A percentile compares a stretch with the other conserved stretches of the same genome.
These are phyloP conservation scores for Phaeosphaeria sp. DNA, from an alignment of 2,329 filamentous ascomycete species.

Conservation along the genomic window DNA sequence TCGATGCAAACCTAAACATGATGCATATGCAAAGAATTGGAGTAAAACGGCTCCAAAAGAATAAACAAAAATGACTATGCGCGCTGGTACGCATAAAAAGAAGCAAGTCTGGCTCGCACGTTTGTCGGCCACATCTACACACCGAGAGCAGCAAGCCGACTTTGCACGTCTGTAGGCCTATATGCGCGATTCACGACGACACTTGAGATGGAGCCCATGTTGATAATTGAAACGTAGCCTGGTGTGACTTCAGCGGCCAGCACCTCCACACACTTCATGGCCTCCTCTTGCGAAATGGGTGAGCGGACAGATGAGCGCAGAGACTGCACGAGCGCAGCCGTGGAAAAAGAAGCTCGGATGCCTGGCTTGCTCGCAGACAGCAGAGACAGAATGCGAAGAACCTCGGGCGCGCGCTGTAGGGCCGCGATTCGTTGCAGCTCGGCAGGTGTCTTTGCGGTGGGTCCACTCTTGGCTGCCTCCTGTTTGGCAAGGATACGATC, in stretches of 20 bases:
- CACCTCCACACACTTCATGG: conserved; percentile 51
- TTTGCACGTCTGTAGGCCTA: conserved; percentile 43
- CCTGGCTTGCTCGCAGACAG: conserved; percentile 47
- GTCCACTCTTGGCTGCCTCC: conserved; percentile 45
- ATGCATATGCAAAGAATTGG: not conserved
- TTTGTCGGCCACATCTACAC: conserved; percentile 2
- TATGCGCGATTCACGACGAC: conserved; percentile 51
- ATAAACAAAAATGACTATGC: conserved; percentile 4
- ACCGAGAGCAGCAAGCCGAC: conserved; percentile 38
- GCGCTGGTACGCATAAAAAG: not conserved
- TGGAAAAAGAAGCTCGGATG: conserved; percentile 52
- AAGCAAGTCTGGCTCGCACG: not conserved
- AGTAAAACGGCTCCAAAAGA: not conserved
- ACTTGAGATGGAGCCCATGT: conserved; percentile 49
- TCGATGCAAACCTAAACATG: conserved; percentile 1
- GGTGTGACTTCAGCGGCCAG: conserved; percentile 53
- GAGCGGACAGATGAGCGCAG: conserved; percentile 55
- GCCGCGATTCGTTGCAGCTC: conserved; percentile 55
- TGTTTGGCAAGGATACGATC: conserved; percentile 61
- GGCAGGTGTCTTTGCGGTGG: conserved; percentile 49
- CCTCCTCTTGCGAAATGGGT: conserved; percentile 55
- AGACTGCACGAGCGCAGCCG: conserved; percentile 50
- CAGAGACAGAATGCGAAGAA: conserved; percentile 52
- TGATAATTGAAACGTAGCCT: conserved; percentile 50
- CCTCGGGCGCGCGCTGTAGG: conserved; percentile 55